These are phyloP conservation scores for Bryum argenteum DNA, from an alignment of 225 moss, liverwort and hornwort species.

Conservation along the genomic window DNA sequence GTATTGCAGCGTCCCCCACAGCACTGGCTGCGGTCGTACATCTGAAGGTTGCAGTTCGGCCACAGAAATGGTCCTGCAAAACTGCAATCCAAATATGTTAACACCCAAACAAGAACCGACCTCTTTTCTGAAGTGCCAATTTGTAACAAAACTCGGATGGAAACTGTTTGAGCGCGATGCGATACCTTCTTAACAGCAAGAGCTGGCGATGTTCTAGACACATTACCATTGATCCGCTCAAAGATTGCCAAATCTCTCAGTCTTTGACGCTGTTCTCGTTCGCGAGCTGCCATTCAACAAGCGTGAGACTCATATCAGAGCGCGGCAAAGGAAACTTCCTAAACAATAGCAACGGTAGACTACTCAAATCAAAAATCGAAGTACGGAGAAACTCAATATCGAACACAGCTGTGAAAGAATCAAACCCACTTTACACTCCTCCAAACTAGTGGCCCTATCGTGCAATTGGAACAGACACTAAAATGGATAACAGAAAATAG, in stretches of 20 bases:
- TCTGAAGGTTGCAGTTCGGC: conserved; percentile 80
- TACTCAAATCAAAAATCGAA: background rate
- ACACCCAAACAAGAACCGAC: conserved; percentile 5
- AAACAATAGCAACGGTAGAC: conserved; percentile 1
- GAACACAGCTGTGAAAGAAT: background rate
- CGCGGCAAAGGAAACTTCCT: conserved; percentile 4
- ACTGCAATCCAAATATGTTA: conserved; percentile 53
- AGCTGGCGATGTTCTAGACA: conserved; percentile 73
- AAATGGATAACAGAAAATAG: too few species aligned
- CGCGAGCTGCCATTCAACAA: conserved; percentile 59
- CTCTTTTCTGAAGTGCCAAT: background rate
- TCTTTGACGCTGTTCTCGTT: conserved; percentile 87
- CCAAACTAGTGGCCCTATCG: too few species aligned
- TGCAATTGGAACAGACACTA: too few species aligned
- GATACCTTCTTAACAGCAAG: conserved; percentile 97
- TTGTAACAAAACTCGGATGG: conserved; percentile 3
- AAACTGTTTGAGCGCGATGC: conserved; percentile 12
- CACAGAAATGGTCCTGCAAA: conserved; percentile 95
- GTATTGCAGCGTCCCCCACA: conserved; percentile 86
- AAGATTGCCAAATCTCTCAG: conserved; percentile 86
- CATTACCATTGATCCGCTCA: conserved; percentile 88
- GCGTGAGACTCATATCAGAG: conserved; percentile 19
- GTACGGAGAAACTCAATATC: background rate
- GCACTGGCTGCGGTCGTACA: conserved; percentile 82
- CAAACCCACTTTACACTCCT: background rate